A percentile compares a stretch with the other conserved stretches of the same genome.
Evolutionary conservation across 2,329 filamentous ascomycete species (phyloP).

Genomic region (Neofusicoccum sp.): DNA sequence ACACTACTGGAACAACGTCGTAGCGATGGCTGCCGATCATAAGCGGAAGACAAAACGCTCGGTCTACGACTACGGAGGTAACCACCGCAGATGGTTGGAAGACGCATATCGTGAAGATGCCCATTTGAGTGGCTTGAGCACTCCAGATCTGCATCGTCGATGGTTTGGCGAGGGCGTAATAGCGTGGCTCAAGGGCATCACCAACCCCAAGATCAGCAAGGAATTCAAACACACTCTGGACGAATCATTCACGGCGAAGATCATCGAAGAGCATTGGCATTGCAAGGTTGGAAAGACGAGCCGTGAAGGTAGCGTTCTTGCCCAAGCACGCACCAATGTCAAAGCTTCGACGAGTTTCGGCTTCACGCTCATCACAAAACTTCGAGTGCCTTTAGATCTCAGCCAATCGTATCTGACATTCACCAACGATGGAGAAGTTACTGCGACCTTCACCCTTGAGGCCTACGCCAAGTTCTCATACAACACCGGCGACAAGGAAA

Average conservation of each 20-base stretch:
- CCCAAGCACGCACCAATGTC: constrained; percentile 24
- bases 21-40: constrained; percentile 22
- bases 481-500: constrained; percentile 1
- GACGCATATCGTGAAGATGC: constrained; percentile 39
- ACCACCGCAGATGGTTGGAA: constrained; percentile 40
- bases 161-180: constrained; percentile 37
- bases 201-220: constrained; percentile 26
- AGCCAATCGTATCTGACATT: constrained; percentile 28
- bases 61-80: constrained; percentile 30
- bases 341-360: constrained; percentile 29
- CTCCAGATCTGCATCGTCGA: constrained; percentile 35
- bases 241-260: constrained; percentile 26
- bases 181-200: constrained; percentile 27
- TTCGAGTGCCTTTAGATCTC: constrained; percentile 25
- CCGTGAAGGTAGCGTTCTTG: constrained; percentile 23
- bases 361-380: constrained; percentile 26
- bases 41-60: constrained; percentile 30
- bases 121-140: constrained; percentile 28
- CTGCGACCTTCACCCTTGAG: constrained; percentile 28
- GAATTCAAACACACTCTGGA: constrained; percentile 27
- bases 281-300: constrained; percentile 19
- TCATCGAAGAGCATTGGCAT: constrained; percentile 25
- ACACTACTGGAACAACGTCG: constrained; percentile 21
- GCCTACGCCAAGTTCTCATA: constrained; percentile 22
- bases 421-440: constrained; percentile 27